phyloP scores from a whole-genome alignment of 2,329 filamentous ascomycete species.

The Colletotrichum eremochloae region DNA sequence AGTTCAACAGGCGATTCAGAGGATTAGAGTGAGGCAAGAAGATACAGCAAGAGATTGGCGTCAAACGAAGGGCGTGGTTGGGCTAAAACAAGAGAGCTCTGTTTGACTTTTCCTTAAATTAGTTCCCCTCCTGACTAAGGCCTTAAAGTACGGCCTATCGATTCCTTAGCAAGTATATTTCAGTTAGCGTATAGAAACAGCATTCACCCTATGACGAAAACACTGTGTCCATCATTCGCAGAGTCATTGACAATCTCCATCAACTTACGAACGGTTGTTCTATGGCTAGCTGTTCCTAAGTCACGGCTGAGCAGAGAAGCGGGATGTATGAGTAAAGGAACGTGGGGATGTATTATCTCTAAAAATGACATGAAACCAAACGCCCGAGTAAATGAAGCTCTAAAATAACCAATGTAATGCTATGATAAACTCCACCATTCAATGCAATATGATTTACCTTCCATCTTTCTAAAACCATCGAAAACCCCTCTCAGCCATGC shows the following conservation, averaged over 20 bases:
- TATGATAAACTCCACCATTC: conserved; percentile 18
- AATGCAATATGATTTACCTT: conserved; percentile 15
- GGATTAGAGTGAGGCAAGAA: conserved; percentile 51
- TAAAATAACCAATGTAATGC: conserved; percentile 13
- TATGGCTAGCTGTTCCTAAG: background rate
- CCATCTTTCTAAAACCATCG: background rate
- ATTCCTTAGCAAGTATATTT: conserved; percentile 24
- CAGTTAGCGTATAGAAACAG: background rate
- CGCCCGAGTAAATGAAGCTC: background rate
- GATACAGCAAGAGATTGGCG: background rate
- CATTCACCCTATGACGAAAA: too few relatives aligned
- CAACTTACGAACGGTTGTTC: background rate
- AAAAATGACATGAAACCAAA: background rate
- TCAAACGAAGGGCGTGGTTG: background rate
- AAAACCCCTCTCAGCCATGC: background rate
- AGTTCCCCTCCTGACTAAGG: conserved; percentile 12
- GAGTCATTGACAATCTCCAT: too few relatives aligned
- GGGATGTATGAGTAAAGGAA: conserved; percentile 9
- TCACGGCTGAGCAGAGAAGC: background rate
- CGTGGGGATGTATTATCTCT: conserved; percentile 15
- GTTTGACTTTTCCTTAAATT: background rate
- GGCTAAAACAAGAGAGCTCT: background rate
- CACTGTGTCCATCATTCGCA: background rate
- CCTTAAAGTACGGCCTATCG: conserved; percentile 26
- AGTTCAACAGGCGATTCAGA: conserved; percentile 74